Evolutionary conservation across 2,329 filamentous ascomycete genomes (phyloP), one percentile per base, ranked within the genome.

Genomic region (Onygena corvina): DNA sequence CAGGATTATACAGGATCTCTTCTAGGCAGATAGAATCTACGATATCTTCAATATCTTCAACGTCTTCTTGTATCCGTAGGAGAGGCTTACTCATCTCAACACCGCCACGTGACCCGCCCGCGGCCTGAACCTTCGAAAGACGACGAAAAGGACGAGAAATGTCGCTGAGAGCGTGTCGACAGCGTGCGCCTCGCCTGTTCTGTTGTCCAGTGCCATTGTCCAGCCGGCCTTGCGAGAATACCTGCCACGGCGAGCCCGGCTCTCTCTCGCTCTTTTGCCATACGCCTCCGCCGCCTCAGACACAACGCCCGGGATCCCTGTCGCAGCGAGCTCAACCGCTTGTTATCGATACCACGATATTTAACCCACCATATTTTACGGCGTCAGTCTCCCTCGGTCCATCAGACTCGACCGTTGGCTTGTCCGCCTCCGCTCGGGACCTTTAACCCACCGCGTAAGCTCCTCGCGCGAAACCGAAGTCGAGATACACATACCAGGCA

Each of bases 1-100:
- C 27, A 70, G 72, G 51, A 77, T 80, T 30, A 68, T 82, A 61
- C 69, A 75, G 54, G 75, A 79, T 57, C 59, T 81, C 44, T 80
- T 81, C 52, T 81, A 21, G 35, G n/a, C 35, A 40, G 18, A n/a
- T 12, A 40, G 36, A 31, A 31, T 11, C 29, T 4, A 31, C 29
- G n/a, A 11, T 31, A 31, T 31, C 33, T 35, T 35, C n/a, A 18
- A 11, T 46, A 16, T 29, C 27, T 23, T n/a, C n/a, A n/a, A n/a
- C n/a, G n/a, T n/a, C n/a, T n/a, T n/a, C n/a, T n/a, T n/a, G n/a
- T n/a, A n/a, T n/a, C n/a, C n/a, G n/a, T n/a, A n/a, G n/a, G n/a
- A n/a, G n/a, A n/a, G n/a, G 36, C 36, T 42, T 42, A 42, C 3
- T 42, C 36, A 42, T n/a, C 21, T 8, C 8, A 31, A 3, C 4